These are phyloP conservation scores for Talaromyces sp. DNA, from an alignment of 2,329 filamentous ascomycete genomes.

Conservation along the genomic window DNA sequence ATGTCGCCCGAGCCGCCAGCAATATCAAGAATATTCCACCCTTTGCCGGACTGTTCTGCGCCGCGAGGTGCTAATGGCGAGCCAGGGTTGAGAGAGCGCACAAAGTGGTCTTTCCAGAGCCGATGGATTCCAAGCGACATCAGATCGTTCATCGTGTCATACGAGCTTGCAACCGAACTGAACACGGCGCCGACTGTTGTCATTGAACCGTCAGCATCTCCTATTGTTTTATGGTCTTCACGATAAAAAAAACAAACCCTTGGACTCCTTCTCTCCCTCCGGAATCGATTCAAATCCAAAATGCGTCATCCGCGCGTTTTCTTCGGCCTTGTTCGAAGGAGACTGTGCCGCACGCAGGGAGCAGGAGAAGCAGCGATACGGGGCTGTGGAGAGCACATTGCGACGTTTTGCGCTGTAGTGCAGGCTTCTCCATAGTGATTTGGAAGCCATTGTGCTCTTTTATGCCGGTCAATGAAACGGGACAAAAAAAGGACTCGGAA, in stretches of 20 bases:
- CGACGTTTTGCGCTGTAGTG: constrained; percentile 29
- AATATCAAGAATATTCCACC: constrained; percentile 82
- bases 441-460: constrained; percentile 25
- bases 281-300: constrained; percentile 86
- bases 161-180: constrained; percentile 87
- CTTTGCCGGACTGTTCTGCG: constrained; percentile 28
- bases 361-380: constrained; percentile 50
- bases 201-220: background rate
- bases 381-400: constrained; percentile 18
- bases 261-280: constrained; percentile 69
- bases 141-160: constrained; percentile 98
- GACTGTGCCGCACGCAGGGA: constrained; percentile 32
- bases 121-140: constrained; percentile 98
- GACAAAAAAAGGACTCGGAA: background rate
- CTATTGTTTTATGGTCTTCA: background rate
- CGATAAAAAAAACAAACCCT: constrained; percentile 40
- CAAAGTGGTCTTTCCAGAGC: constrained; percentile 96
- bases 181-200: constrained; percentile 74
- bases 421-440: constrained; percentile 31
- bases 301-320: constrained; percentile 64
- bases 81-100: constrained; percentile 83
- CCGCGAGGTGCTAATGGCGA: constrained; percentile 38
- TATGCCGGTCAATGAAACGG: background rate
- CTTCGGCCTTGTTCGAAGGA: constrained; percentile 26
- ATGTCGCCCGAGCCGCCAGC: constrained; percentile 97